These are phyloP conservation scores for Lichtheimia ramosa DNA, from an alignment of 371 early-diverging fungal genomes.

Conservation along the genomic window DNA sequence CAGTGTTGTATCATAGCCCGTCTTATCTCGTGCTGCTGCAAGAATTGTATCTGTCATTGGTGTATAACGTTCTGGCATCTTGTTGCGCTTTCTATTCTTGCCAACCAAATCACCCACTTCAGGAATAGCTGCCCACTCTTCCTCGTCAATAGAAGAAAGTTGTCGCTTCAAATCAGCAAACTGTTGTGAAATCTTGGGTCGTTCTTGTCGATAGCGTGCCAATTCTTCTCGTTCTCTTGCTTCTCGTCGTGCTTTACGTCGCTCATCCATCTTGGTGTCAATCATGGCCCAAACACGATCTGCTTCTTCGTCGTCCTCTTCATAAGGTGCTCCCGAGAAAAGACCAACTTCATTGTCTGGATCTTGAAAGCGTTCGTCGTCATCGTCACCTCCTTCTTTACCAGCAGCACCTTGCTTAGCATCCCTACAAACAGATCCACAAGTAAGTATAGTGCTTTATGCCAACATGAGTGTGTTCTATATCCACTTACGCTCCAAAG, in stretches of 20 bases:
- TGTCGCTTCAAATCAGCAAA: constrained; percentile 91
- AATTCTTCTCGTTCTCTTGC: constrained; percentile 62
- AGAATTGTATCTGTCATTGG: constrained; percentile 88
- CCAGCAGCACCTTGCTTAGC: constrained; percentile 26
- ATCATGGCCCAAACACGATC: constrained; percentile 91
- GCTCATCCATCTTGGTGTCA: constrained; percentile 88
- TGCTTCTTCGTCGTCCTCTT: constrained; percentile 97
- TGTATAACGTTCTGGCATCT: constrained; percentile 67
- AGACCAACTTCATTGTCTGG: constrained; percentile 94
- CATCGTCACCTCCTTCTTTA: constrained; percentile 61
- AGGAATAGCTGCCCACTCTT: constrained; percentile 92
- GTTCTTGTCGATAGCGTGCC: constrained; percentile 55
- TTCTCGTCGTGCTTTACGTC: constrained; percentile 76
- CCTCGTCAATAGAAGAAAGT: constrained; percentile 70
- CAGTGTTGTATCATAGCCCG: constrained; percentile 55
- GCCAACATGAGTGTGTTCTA: background rate
- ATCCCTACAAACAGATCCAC: constrained; percentile 36
- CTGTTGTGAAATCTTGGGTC: constrained; percentile 83
- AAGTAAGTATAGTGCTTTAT: background rate
- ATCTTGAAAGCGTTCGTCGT: constrained; percentile 82
- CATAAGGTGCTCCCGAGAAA: constrained; percentile 86
- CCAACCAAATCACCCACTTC: constrained; percentile 92
- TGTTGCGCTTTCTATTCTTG: constrained; percentile 71
- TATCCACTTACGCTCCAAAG: constrained; percentile 44
- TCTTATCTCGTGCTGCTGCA: constrained; percentile 60